Evolutionary conservation across 257 asterid genomes (phyloP), one percentile per base, ranked within the genome.

Genomic region (Fraxinus americana): DNA sequence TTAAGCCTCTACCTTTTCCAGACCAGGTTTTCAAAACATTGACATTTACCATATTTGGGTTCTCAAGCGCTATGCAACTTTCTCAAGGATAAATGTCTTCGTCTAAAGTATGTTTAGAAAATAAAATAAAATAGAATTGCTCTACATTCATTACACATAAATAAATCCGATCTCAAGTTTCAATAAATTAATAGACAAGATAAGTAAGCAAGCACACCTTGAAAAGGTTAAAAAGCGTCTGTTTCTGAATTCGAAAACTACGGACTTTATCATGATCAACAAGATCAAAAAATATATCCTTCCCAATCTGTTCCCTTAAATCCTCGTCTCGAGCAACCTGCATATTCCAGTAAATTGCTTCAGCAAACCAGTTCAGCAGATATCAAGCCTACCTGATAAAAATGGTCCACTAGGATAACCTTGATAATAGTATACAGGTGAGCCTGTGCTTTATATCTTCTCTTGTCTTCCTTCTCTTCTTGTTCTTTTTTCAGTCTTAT

Each of bases 301-400:
- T 96, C 23, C 99, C 99, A 23, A 96, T 93, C 89, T 96, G 98
- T 79, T 93, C 97, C 79, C 34, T 85, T 85, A 96, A 80, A 80
- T 96, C 98, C 83, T 88, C 98, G 82, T 96, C 99, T 57, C 97
- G 97, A 67, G 98, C 98, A 89, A 96, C 98, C 99, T 96, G 84
- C 83, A 79, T 30, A 82, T 61, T 52, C 72, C 67, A 73, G 68
- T 36, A 79, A 76, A 72, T 30, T 27, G 67, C 79, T 78, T 82
- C 72, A 76, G 80, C 73, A 2, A 70, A 43, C 78, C 73, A 43
- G 36, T 70, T 59, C 74, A 39, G 76, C 50, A 65, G 70, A 78
- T 25, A 50, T 4, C 77, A 78, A 43, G n/a, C 70, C 17, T 59
- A 71, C 71, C 66, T 7, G 8, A 75, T 57, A 63, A 48, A 78